These are phyloP conservation scores for Corylus heterophylla DNA, from an alignment of 306 rosid species.

Conservation along the genomic window DNA sequence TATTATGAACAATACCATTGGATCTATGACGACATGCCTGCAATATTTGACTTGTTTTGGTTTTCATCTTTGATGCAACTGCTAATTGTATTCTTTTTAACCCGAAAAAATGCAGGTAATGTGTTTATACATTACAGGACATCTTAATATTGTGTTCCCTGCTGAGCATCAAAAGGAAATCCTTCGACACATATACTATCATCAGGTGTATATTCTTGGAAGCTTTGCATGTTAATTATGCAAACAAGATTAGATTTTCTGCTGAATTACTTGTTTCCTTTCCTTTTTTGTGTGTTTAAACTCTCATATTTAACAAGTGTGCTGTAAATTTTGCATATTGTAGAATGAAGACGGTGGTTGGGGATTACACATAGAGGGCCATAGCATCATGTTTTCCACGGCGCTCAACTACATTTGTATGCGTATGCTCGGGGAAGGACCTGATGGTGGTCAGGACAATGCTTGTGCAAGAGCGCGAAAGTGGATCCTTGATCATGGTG, in stretches of 20 bases:
- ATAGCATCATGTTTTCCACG: slow-evolving; percentile 14
- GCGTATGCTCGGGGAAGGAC: slow-evolving; percentile 20
- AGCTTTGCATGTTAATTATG: no score
- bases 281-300: background rate
- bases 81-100: background rate
- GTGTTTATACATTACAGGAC: slow-evolving; percentile 55
- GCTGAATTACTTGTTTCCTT: no score
- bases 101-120: slow-evolving; percentile 46
- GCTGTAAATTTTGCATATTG: background rate
- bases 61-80: no score
- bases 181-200: slow-evolving; percentile 37
- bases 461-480: slow-evolving; percentile 8
- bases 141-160: slow-evolving; percentile 47
- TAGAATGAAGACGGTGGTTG: slow-evolving; percentile 28
- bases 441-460: background rate
- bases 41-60: no score
- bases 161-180: slow-evolving; percentile 54
- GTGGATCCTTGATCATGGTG: slow-evolving; percentile 24
- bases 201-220: slow-evolving; percentile 4
- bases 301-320: background rate
- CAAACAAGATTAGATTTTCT: no score
- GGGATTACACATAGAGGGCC: slow-evolving; percentile 3
- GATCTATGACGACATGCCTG: no score
- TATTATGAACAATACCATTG: no score
- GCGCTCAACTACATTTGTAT: slow-evolving; percentile 4